Conservation (phyloP, 2,329 filamentous ascomycete genomes). For the Phialemonium atrogriseum region DNA sequence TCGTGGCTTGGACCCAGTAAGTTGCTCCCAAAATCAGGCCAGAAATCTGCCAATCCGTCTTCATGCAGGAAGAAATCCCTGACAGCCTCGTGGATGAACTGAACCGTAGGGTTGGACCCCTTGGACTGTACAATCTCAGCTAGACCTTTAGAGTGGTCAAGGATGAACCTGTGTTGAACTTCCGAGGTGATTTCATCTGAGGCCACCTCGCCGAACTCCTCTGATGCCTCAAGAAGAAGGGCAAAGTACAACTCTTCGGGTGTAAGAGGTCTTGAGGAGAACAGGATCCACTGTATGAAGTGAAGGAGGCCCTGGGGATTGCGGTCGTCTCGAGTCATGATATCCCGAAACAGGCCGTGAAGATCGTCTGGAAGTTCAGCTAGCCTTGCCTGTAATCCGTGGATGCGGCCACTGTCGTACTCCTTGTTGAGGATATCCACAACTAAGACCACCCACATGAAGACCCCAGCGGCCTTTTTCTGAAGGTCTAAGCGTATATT, state of each 20-base stretch:
- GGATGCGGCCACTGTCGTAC: slow-evolving; percentile 16
- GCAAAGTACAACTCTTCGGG: too few species aligned
- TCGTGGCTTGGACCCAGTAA: slow-evolving; percentile 28
- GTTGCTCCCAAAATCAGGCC: slow-evolving; percentile 21
- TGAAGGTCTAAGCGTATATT: slow-evolving; percentile 17
- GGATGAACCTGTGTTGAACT: slow-evolving; percentile 22
- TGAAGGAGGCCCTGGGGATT: slow-evolving; percentile 31
- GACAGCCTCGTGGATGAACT: slow-evolving; percentile 42
- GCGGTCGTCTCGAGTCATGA: slow-evolving; percentile 34
- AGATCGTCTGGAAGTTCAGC: slow-evolving; percentile 27
- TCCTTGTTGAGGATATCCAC: slow-evolving; percentile 26
- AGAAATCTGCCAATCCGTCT: slow-evolving; percentile 17
- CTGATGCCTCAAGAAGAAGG: too few species aligned
- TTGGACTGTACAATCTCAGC: slow-evolving; percentile 30
- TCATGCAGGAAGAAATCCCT: slow-evolving; percentile 32
- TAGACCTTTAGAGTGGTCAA: slow-evolving; percentile 37
- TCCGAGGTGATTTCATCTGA: slow-evolving; percentile 9
- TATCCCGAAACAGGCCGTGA: slow-evolving; percentile 37
- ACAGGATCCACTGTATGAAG: slow-evolving; percentile 45
- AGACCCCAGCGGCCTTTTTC: slow-evolving; percentile 27
- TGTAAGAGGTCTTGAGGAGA: slow-evolving; percentile 26
- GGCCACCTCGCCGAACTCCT: slow-evolving; percentile 17
- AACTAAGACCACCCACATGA: slow-evolving; percentile 31
- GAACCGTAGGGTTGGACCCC: slow-evolving; percentile 20
- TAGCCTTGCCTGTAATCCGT: slow-evolving; percentile 18